phyloP scores from a whole-genome alignment of 169 alveolate genomes.

The Plasmodium malariae region DNA sequence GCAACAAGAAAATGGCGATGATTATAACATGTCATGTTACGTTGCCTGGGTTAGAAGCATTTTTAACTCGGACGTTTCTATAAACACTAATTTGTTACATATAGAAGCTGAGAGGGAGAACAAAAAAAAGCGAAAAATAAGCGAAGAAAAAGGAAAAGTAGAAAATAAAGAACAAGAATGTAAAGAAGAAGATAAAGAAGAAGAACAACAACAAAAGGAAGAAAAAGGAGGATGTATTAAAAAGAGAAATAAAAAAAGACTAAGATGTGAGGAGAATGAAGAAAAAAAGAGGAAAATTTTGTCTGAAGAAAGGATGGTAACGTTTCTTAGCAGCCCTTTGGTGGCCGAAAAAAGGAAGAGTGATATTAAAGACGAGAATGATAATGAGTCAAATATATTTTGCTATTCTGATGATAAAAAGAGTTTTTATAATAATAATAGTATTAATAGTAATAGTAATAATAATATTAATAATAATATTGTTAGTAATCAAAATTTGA shows the following conservation, averaged over 20 bases:
- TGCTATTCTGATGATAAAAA: background rate
- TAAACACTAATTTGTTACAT: background rate
- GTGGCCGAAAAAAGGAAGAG: background rate
- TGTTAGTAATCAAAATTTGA: background rate
- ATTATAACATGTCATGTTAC: constrained; percentile 9
- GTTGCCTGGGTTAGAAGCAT: constrained; percentile 40
- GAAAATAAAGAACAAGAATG: background rate
- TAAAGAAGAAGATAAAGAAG: background rate
- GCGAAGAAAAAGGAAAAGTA: constrained; percentile 1
- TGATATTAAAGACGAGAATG: background rate
- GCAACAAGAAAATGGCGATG: background rate
- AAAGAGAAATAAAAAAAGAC: background rate
- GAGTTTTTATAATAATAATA: too few relatives aligned
- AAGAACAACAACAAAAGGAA: background rate
- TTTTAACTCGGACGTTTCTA: background rate
- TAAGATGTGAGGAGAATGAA: background rate
- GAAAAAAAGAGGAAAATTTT: background rate
- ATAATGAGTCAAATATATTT: background rate
- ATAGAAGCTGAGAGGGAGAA: constrained; percentile 18
- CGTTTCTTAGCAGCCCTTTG: background rate
- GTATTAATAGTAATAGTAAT: too few relatives aligned
- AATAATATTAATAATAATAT: background rate
- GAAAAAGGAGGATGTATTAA: background rate
- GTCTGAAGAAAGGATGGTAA: background rate
- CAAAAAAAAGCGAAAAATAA: constrained; percentile 17